phyloP scores from a whole-genome alignment of 495 filamentous ascomycete genomes.

The Corynascus novoguineensis region DNA sequence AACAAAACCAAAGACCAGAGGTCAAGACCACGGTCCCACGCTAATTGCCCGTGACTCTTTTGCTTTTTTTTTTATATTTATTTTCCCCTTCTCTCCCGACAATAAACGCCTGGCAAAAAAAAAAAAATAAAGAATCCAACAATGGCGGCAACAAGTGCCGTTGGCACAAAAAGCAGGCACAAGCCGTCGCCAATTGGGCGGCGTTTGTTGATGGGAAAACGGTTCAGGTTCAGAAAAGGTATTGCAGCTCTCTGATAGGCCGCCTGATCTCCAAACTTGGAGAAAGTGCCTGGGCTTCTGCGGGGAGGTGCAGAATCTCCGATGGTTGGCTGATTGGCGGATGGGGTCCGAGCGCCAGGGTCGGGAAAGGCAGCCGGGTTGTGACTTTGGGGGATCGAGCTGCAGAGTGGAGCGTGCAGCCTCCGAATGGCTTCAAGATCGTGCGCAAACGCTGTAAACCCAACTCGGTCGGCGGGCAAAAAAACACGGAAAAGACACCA shows the following conservation, averaged over 20 bases:
- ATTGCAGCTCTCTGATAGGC: conserved; percentile 13
- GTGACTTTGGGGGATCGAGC: conserved; percentile 6
- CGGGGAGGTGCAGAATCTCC: not conserved
- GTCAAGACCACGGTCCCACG: too few relatives aligned
- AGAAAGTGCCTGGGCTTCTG: not conserved
- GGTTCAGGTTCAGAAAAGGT: not conserved
- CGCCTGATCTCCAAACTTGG: conserved; percentile 1
- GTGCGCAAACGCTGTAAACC: conserved; percentile 17
- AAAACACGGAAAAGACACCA: conserved; percentile 22
- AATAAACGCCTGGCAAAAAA: not conserved
- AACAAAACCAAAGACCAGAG: too few relatives aligned
- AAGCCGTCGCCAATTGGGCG: not conserved
- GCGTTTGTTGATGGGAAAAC: not conserved
- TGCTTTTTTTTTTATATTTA: too few relatives aligned
- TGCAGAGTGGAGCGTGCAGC: conserved; percentile 15
- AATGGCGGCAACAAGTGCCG: not conserved
- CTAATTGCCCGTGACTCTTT: too few relatives aligned
- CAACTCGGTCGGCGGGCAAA: conserved; percentile 13
- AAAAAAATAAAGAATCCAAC: not conserved
- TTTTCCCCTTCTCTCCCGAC: too few relatives aligned
- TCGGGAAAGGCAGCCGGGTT: not conserved
- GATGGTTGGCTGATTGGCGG: conserved; percentile 14
- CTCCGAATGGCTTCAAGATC: conserved; percentile 48
- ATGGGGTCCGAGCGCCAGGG: conserved; percentile 14
- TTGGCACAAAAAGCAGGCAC: not conserved